phyloP scores from a whole-genome alignment of 371 early-diverging fungal genomes.

The Amoeboaphelidium occidentale region DNA sequence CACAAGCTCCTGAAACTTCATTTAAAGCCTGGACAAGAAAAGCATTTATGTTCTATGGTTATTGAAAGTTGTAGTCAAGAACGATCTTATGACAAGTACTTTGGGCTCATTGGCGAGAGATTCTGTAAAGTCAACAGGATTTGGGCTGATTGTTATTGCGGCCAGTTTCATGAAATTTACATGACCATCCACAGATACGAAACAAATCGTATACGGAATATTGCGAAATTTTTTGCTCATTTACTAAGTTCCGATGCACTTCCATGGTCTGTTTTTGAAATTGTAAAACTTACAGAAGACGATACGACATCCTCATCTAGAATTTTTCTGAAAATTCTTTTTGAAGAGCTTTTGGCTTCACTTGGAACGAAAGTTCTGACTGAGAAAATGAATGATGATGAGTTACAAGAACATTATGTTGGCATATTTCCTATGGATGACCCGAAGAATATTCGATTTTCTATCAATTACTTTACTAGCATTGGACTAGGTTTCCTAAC shows the following conservation, averaged over 20 bases:
- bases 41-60: slow-evolving; percentile 82
- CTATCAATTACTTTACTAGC: slow-evolving; percentile 90
- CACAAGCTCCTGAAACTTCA: slow-evolving; percentile 77
- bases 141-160: slow-evolving; percentile 54
- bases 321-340: slow-evolving; percentile 83
- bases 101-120: slow-evolving; percentile 78
- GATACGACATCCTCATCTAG: slow-evolving; percentile 85
- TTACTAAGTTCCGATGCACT: slow-evolving; percentile 62
- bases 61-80: slow-evolving; percentile 92
- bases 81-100: slow-evolving; percentile 74
- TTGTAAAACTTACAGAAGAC: slow-evolving; percentile 61
- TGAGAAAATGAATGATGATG: slow-evolving; percentile 29
- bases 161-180: slow-evolving; percentile 51
- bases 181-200: slow-evolving; percentile 79
- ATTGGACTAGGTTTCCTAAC: slow-evolving; percentile 81
- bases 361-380: slow-evolving; percentile 57
- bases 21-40: slow-evolving; percentile 58
- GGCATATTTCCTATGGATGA: slow-evolving; percentile 79
- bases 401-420: slow-evolving; percentile 4
- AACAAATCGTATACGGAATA: slow-evolving; percentile 74
- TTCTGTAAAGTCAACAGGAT: slow-evolving; percentile 55
- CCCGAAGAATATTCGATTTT: slow-evolving; percentile 69
- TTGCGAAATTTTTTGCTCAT: slow-evolving; percentile 76
- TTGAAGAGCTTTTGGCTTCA: slow-evolving; percentile 64
- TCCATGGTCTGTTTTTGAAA: slow-evolving; percentile 53